phyloP scores from a whole-genome alignment of 2,329 filamentous ascomycete species.

The Herpotrichia juniperi region DNA sequence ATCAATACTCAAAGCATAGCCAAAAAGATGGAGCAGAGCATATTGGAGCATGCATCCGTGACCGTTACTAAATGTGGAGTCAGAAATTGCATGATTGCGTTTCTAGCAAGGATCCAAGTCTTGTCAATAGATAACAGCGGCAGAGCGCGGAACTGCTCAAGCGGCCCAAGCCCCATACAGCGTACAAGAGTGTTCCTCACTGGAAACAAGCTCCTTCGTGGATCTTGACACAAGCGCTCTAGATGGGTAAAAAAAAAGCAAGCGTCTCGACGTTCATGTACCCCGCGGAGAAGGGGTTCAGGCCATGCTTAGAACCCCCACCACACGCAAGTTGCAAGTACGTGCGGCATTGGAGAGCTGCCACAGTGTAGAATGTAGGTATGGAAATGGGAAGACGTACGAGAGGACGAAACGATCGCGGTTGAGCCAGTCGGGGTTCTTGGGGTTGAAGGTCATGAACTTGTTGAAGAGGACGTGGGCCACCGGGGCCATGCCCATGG shows the following conservation, averaged over 20 bases:
- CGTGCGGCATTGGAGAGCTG: neutral
- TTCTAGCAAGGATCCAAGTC: neutral
- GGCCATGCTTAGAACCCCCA: slow-evolving; percentile 6
- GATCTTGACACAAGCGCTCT: slow-evolving; percentile 3
- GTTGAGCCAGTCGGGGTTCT: slow-evolving; percentile 97
- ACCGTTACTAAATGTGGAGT: slow-evolving; percentile 72
- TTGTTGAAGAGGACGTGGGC: slow-evolving; percentile 98
- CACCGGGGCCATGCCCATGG: slow-evolving; percentile 95
- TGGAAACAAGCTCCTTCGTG: too few species aligned
- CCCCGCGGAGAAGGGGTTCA: slow-evolving; percentile 27
- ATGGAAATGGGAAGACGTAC: slow-evolving; percentile 64
- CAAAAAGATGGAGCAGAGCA: slow-evolving; percentile 95
- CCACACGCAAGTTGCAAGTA: slow-evolving; percentile 7
- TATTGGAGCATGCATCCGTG: slow-evolving; percentile 99
- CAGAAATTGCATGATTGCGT: slow-evolving; percentile 14
- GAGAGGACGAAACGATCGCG: slow-evolving; percentile 98
- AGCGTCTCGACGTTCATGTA: slow-evolving; percentile 12
- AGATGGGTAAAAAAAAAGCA: slow-evolving; percentile 18
- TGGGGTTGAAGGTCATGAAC: slow-evolving; percentile 99
- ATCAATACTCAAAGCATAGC: slow-evolving; percentile 84
- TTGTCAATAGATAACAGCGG: slow-evolving; percentile 14
- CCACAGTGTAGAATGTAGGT: neutral
- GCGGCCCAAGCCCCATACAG: neutral
- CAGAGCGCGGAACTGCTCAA: slow-evolving; percentile 17
- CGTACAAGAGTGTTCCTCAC: too few species aligned